Conservation (phyloP, 1,284 basidiomycete species). For the Termitomyces sp. region DNA sequence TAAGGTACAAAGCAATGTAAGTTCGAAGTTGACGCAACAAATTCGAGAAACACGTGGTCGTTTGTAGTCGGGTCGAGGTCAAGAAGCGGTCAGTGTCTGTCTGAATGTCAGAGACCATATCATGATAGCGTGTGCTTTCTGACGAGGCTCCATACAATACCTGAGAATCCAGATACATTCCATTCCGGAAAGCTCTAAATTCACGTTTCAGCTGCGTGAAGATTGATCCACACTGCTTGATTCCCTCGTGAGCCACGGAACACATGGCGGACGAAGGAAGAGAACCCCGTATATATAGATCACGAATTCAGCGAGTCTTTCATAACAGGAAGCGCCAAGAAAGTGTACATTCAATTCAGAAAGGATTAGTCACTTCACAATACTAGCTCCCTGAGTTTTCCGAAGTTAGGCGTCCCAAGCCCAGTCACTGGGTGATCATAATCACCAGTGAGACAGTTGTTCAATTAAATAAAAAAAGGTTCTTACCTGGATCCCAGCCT, state of each 20-base stretch:
- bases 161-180: not conserved
- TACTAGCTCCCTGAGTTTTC: constrained; percentile 13
- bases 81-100: not conserved
- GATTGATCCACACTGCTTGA: not conserved
- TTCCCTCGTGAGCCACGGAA: not conserved
- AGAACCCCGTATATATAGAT: not conserved
- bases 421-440: constrained; percentile 20
- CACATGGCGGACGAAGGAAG: not conserved
- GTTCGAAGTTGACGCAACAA: not conserved
- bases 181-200: not conserved
- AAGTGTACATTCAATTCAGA: not conserved
- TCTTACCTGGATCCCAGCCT: constrained; percentile 44
- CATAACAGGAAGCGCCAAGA: not conserved
- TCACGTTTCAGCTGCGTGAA: not conserved
- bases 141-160: not conserved
- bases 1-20: not conserved
- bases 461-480: not conserved
- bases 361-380: not conserved
- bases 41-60: not conserved
- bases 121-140: not conserved
- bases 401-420: constrained; percentile 18
- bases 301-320: not conserved
- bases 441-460: not conserved
- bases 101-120: not conserved
- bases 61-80: not conserved